Evolutionary conservation across 2,329 filamentous ascomycete genomes (phyloP), one percentile per base, ranked within the genome.

Genomic region (Plenodomus biglobosus): DNA sequence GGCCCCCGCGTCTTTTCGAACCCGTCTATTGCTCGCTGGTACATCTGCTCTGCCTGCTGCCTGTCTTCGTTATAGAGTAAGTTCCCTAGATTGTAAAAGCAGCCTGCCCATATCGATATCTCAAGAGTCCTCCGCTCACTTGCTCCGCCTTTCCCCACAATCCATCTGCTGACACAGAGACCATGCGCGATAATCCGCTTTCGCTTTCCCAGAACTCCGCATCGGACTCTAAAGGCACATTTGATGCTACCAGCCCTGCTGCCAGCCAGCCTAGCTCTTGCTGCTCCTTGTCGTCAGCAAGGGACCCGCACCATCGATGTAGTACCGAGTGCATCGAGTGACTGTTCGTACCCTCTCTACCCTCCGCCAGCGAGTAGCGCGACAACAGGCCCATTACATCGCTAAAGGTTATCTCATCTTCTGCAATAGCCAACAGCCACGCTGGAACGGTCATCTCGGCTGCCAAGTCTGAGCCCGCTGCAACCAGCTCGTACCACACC

Each of bases 351-450:
- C 38, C 50, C 52, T 46, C 50, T 37, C 39, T 56, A 22, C 15
- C 40, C 49, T 65, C 50, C 1, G 58, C 48, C 15, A 67, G 52
- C 22, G 60, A 66, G 56, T 67, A 67, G 42, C 46, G 56, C n/a
- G 42, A 50, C 19, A 68, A 51, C 15, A 62, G 44, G n/a, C 47
- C 42, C 38, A 65, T 50, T 8, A 57, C 56, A 38, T 37, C 38
- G 16, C 39, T 46, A 24, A 64, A 67, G 39, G 19, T 38, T 3
- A 63, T 42, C 44, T 58, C 43, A 19, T 48, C 55, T 13, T 38
- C 52, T 11, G 50, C 48, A 39, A 56, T 43, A 3, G 47, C 30
- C 6, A 50, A 43, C 15, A 61, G 34, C 55, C 50, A 59, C 42
- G 7, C 56, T 59, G 13, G 51, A 19, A 59, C 40, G 40, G 49